Conservation (phyloP, 768 basidiomycete species). For the Lactifluus hygrophoroides region DNA sequence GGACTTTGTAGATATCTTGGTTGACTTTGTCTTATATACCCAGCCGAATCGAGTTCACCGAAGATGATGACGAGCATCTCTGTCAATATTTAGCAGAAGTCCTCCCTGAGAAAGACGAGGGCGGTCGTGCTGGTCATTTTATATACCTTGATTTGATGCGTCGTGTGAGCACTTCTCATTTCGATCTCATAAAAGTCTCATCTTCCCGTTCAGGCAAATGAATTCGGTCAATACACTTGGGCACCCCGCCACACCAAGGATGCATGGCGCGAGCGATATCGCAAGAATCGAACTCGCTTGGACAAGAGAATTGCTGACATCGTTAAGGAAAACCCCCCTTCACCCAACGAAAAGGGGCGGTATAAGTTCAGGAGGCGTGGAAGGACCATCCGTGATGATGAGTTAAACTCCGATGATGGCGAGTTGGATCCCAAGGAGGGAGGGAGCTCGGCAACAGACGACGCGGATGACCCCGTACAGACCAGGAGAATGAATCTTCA, state of each 20-base stretch:
- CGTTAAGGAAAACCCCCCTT: conserved; percentile 9
- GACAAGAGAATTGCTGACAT: conserved; percentile 17
- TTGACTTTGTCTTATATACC: background rate
- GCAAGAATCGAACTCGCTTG: conserved; percentile 17
- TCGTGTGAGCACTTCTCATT: conserved; percentile 1
- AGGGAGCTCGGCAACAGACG: background rate
- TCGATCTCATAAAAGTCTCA: background rate
- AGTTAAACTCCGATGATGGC: background rate
- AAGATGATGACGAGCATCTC: conserved; percentile 8
- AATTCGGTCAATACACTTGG: conserved; percentile 15
- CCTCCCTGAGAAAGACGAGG: conserved; percentile 9
- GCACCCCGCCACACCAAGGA: conserved; percentile 18
- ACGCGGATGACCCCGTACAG: background rate
- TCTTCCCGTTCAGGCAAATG: background rate
- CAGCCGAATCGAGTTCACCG: conserved; percentile 12
- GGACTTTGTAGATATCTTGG: background rate
- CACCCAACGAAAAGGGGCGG: conserved; percentile 13
- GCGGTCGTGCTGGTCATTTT: conserved; percentile 9
- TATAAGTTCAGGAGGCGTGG: conserved; percentile 4
- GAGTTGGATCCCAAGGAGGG: background rate
- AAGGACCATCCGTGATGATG: background rate
- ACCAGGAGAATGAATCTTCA: background rate
- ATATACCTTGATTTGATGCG: conserved; percentile 16
- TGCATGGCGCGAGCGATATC: conserved; percentile 23
- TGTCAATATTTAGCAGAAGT: conserved; percentile 14